These are phyloP conservation scores for Epichloe hybrida DNA, from an alignment of 2,329 filamentous ascomycete species.

Conservation along the genomic window DNA sequence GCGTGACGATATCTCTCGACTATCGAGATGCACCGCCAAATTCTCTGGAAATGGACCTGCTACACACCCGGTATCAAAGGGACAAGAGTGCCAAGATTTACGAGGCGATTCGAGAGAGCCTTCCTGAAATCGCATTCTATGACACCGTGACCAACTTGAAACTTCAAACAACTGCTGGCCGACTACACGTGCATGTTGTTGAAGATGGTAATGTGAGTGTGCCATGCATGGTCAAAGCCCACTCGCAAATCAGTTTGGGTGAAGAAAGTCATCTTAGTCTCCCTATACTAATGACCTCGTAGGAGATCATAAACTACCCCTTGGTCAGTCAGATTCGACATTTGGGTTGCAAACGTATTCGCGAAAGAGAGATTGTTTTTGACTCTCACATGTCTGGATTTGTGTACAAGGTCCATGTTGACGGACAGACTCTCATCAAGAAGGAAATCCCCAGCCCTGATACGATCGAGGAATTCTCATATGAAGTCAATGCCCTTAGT, in stretches of 20 bases:
- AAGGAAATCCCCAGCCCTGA: slow-evolving; percentile 97
- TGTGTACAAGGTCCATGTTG: slow-evolving; percentile 78
- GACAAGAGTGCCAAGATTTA: slow-evolving; percentile 92
- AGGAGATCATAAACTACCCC: slow-evolving; percentile 84
- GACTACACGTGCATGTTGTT: slow-evolving; percentile 92
- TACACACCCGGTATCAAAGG: slow-evolving; percentile 65
- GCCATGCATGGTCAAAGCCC: background rate
- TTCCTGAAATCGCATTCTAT: slow-evolving; percentile 92
- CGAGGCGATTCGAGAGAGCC: slow-evolving; percentile 81
- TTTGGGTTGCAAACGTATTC: slow-evolving; percentile 49
- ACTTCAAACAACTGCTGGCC: slow-evolving; percentile 73
- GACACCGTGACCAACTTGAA: slow-evolving; percentile 93
- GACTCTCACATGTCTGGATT: slow-evolving; percentile 93
- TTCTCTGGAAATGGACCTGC: slow-evolving; percentile 76
- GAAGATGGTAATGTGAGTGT: slow-evolving; percentile 68
- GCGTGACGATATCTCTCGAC: slow-evolving; percentile 87
- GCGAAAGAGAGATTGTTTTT: slow-evolving; percentile 67
- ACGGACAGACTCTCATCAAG: slow-evolving; percentile 66
- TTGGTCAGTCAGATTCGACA: slow-evolving; percentile 60
- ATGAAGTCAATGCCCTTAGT: slow-evolving; percentile 92
- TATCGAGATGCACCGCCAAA: slow-evolving; percentile 68
- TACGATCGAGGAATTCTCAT: slow-evolving; percentile 90
- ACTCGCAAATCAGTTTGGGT: background rate
- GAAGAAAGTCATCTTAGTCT: too few species aligned
- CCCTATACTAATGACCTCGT: slow-evolving; percentile 5